phyloP scores from a whole-genome alignment of 1,284 basidiomycete species.

The Pseudozyma flocculosa region DNA sequence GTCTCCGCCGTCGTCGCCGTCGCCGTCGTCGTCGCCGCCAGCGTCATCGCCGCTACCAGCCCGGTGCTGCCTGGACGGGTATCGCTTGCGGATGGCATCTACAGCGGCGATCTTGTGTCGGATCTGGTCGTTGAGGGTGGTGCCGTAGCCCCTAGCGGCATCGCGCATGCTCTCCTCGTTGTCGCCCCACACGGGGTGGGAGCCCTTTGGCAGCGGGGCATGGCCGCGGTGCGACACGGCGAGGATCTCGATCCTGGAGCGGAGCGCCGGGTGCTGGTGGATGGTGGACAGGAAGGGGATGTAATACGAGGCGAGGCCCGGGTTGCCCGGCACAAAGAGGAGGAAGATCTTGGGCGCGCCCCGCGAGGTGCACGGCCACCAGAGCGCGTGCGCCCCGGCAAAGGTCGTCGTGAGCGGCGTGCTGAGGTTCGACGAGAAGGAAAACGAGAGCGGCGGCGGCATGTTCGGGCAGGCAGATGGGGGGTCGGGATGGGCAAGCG shows the following conservation, averaged over 20 bases:
- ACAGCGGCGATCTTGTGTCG: slow-evolving; percentile 36
- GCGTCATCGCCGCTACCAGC: background rate
- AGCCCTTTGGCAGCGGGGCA: slow-evolving; percentile 18
- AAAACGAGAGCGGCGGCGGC: background rate
- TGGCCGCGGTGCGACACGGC: slow-evolving; percentile 42
- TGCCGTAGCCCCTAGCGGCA: slow-evolving; percentile 19
- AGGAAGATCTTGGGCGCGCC: slow-evolving; percentile 22
- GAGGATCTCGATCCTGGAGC: slow-evolving; percentile 29
- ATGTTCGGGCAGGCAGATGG: background rate
- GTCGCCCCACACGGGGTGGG: slow-evolving; percentile 13
- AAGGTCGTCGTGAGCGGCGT: slow-evolving; percentile 26
- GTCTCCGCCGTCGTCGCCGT: background rate
- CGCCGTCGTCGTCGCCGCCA: background rate
- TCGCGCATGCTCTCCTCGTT: slow-evolving; percentile 7
- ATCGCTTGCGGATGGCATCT: slow-evolving; percentile 17
- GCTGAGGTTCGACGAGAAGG: background rate
- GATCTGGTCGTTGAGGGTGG: slow-evolving; percentile 35
- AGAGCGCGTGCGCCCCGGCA: slow-evolving; percentile 29
- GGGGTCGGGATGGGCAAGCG: no score
- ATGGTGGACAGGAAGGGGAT: slow-evolving; percentile 32
- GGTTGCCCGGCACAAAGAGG: slow-evolving; percentile 49
- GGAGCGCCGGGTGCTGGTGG: slow-evolving; percentile 5
- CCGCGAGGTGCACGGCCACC: slow-evolving; percentile 22
- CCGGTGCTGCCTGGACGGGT: slow-evolving; percentile 3
- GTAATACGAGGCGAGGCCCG: slow-evolving; percentile 42